Conservation (phyloP, 176 grass and related monocot species). For the Chrysopogon serrulatus region DNA sequence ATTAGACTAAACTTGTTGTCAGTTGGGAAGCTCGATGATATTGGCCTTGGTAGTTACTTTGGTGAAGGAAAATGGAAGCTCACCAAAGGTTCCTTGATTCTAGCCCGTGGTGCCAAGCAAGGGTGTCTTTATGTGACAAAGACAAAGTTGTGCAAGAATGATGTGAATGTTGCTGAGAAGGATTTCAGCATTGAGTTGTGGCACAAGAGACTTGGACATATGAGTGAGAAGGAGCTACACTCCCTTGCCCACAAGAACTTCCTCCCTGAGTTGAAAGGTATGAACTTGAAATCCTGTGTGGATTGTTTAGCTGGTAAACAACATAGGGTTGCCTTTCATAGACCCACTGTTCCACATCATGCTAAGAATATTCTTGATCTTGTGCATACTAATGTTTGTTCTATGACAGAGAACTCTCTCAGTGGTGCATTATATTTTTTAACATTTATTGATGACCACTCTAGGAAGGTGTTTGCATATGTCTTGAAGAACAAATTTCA, state of each 20-base stretch:
- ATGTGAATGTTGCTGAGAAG: background rate
- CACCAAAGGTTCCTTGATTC: background rate
- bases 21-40: too few species aligned
- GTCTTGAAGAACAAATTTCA: conserved; percentile 1
- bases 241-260: too few species aligned
- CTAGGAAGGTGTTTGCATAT: background rate
- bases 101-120: background rate
- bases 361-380: conserved; percentile 13
- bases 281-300: too few species aligned
- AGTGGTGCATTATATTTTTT: background rate
- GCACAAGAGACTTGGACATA: too few species aligned
- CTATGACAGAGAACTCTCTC: background rate
- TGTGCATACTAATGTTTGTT: conserved; percentile 19
- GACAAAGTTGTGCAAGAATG: background rate
- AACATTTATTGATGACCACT: background rate
- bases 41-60: too few species aligned
- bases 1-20: too few species aligned
- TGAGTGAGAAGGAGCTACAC: too few species aligned
- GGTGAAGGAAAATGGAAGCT: background rate
- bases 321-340: too few species aligned
- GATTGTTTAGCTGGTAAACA: too few species aligned
- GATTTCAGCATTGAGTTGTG: too few species aligned
- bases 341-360: background rate
- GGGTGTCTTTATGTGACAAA: too few species aligned
- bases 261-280: too few species aligned